Base-by-base conservation (phyloP, 2,329 filamentous ascomycete genomes). In the Botrytis byssoidea region DNA sequence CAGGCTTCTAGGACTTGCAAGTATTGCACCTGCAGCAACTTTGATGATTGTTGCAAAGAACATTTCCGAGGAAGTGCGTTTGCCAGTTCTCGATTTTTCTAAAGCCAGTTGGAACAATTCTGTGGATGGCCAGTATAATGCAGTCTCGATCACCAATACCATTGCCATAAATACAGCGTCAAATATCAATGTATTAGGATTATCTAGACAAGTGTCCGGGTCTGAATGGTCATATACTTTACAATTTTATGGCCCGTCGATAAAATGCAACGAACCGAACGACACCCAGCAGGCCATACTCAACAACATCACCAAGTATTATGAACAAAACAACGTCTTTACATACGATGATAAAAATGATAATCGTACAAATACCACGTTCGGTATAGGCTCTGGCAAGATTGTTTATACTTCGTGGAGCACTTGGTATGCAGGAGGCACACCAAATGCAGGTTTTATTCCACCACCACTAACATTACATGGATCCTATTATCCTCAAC, bases 161-260 rank as follows among this genome's bases (percentile, higher is more conserved):
- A 44, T 63, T 2, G 59, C 73, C 3, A 69, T 70, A 18, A 32
- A 64, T 8, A 57, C 55, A 16, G 69, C 71, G 42, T 60, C 48
- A 0, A 59, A 75, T 6, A 60, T 75, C 40, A 22, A 70, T 32
- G 67, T 70, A 3, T 40, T 70, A 29, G 48, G 9, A 6, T 42
- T 70, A 14, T 74, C 74, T 6, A 48, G 59, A 14, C 48, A 68
- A 46, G 63, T 75, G 1, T 73, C 76, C 0, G 66, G 46, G 25
- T 46, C 63, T 10, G 75, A 76, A 63, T 75, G 74, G 22, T 74
- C 75, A n/a, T 77, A 73, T 37, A 64, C 44, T 22, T 60, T 74
- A 3, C 63, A 75, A 22, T 77, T 77, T 42, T 73, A 75, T 65
- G 76, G 76, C 14, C 76, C 76, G 16, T 70, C 71, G 5, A 40